phyloP scores from a whole-genome alignment of 495 filamentous ascomycete species.

The Aspergillus asperescens region DNA sequence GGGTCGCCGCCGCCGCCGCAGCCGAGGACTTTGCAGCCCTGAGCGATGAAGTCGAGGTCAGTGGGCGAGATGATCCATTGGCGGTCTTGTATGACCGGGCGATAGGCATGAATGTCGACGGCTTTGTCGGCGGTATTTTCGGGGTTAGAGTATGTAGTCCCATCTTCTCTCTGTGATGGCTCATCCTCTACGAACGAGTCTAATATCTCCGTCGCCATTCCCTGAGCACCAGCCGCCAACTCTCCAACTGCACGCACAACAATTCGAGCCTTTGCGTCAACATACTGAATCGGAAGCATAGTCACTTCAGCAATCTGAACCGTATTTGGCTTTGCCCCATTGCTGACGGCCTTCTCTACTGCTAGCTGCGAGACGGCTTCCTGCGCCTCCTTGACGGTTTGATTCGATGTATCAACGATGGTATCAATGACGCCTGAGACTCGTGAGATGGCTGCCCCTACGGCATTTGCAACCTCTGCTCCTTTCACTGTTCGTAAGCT shows the following conservation, averaged over 20 bases:
- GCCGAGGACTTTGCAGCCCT: conserved; percentile 58
- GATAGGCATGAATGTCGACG: conserved; percentile 11
- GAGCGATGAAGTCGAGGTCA: conserved; percentile 53
- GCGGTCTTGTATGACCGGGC: conserved; percentile 12
- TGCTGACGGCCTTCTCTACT: conserved; percentile 34
- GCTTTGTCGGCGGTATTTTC: background rate
- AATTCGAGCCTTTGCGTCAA: conserved; percentile 30
- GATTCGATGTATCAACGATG: conserved; percentile 35
- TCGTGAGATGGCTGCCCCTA: conserved; percentile 49
- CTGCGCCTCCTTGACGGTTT: conserved; percentile 29
- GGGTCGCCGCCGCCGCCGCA: conserved; percentile 50
- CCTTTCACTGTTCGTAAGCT: conserved; percentile 16
- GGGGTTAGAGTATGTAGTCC: background rate
- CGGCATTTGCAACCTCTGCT: conserved; percentile 50
- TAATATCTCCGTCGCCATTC: background rate
- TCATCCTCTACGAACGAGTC: background rate
- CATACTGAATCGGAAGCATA: conserved; percentile 34
- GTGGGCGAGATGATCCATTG: conserved; percentile 51
- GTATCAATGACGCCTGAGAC: conserved; percentile 33
- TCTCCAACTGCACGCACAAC: conserved; percentile 33
- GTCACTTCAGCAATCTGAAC: conserved; percentile 32
- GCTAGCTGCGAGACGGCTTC: conserved; percentile 34
- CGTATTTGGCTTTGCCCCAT: conserved; percentile 28
- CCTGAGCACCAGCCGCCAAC: conserved; percentile 15
- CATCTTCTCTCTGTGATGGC: background rate